Conservation (phyloP, 1,139 yeast genomes). For the Suhomyces maxii region DNA sequence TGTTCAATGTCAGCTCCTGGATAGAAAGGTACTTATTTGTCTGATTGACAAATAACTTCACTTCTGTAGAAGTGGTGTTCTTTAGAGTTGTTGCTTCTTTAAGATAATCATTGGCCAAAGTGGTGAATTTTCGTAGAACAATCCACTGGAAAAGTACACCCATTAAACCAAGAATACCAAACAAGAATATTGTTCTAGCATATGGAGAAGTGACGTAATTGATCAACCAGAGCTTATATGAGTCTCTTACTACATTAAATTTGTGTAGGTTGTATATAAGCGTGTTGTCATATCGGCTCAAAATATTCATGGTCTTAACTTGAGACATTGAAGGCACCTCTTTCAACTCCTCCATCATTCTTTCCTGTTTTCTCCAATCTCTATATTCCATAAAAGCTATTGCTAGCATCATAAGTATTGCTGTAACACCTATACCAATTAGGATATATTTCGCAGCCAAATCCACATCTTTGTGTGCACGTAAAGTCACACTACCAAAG, state of each 20-base stretch:
- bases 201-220: slow-evolving; percentile 51
- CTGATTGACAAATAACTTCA: slow-evolving; percentile 16
- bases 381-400: slow-evolving; percentile 44
- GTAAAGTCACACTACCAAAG: not conserved
- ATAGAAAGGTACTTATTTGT: slow-evolving; percentile 25
- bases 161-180: slow-evolving; percentile 51
- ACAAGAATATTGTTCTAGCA: slow-evolving; percentile 42
- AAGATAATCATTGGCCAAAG: not conserved
- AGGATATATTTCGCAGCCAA: slow-evolving; percentile 37
- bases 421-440: slow-evolving; percentile 34
- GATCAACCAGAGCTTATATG: slow-evolving; percentile 40
- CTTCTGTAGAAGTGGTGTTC: not conserved
- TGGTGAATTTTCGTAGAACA: slow-evolving; percentile 29
- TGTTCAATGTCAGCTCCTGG: slow-evolving; percentile 51
- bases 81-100: not conserved
- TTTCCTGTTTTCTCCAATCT: slow-evolving; percentile 49
- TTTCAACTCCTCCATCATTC: slow-evolving; percentile 25
- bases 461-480: slow-evolving; percentile 37
- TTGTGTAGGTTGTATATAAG: slow-evolving; percentile 16
- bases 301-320: slow-evolving; percentile 12
- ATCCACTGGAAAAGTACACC: slow-evolving; percentile 49
- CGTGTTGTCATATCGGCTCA: slow-evolving; percentile 21
- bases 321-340: slow-evolving; percentile 2
- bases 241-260: slow-evolving; percentile 2
- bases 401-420: slow-evolving; percentile 34